phyloP scores from a whole-genome alignment of 495 filamentous ascomycete species.

The Aspergillus avenaceus region DNA sequence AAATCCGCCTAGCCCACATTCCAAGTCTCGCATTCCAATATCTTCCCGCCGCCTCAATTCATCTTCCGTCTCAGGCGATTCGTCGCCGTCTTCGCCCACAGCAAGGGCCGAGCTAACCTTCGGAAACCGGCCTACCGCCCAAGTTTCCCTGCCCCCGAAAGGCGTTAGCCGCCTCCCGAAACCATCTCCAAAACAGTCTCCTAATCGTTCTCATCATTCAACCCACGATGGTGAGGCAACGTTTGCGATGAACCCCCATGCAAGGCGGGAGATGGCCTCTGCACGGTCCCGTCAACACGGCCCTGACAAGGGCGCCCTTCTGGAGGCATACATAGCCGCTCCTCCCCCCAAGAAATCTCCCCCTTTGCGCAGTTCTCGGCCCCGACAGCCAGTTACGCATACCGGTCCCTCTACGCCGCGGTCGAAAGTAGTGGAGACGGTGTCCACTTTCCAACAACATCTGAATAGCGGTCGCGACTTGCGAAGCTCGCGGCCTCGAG shows the following conservation, averaged over 20 bases:
- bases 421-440: constrained; percentile 50
- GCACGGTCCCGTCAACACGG: constrained; percentile 32
- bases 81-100: constrained; percentile 39
- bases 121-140: constrained; percentile 26
- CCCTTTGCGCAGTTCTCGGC: constrained; percentile 75
- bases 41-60: constrained; percentile 45
- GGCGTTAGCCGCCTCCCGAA: constrained; percentile 43
- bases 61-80: constrained; percentile 43
- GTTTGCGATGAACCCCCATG: constrained; percentile 33
- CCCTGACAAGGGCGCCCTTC: constrained; percentile 43
- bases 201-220: constrained; percentile 27
- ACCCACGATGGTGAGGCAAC: constrained; percentile 26
- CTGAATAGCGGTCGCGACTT: constrained; percentile 23
- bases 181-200: constrained; percentile 34
- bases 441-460: constrained; percentile 38
- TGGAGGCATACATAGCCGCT: constrained; percentile 64
- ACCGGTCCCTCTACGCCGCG: constrained; percentile 62
- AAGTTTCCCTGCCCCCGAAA: constrained; percentile 38
- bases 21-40: constrained; percentile 56
- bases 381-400: constrained; percentile 72
- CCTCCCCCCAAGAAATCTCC: constrained; percentile 64
- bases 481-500: constrained; percentile 34
- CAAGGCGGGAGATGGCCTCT: constrained; percentile 26
- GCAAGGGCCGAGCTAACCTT: constrained; percentile 42
- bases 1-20: constrained; percentile 44